A percentile compares a stretch with the other conserved stretches of the same genome.
Conservation (phyloP, 1,284 basidiomycete species). For the Gymnopus androsaceus region DNA sequence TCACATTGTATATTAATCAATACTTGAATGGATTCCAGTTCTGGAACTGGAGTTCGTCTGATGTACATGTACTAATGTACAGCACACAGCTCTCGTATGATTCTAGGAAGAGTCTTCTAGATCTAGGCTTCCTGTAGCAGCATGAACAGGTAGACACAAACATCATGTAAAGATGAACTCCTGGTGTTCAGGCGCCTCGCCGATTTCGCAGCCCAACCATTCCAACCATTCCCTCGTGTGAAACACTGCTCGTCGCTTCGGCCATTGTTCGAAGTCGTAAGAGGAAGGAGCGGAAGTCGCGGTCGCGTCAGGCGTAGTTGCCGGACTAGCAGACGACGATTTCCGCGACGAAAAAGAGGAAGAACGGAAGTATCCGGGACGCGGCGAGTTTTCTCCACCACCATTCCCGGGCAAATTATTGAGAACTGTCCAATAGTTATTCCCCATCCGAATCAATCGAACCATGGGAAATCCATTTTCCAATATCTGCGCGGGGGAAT, state of each 20-base stretch:
- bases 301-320: background rate
- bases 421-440: constrained; percentile 54
- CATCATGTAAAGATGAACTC: constrained; percentile 13
- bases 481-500: constrained; percentile 46
- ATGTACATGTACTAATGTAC: no score
- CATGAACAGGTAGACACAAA: no score
- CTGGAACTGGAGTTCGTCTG: no score
- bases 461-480: constrained; percentile 63
- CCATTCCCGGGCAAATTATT: constrained; percentile 15
- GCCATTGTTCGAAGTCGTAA: constrained; percentile 55
- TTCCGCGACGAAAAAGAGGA: background rate
- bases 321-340: background rate
- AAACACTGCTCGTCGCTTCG: constrained; percentile 50
- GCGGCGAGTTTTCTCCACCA: constrained; percentile 10
- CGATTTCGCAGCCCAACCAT: constrained; percentile 55
- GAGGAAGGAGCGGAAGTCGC: background rate
- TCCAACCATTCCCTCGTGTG: constrained; percentile 63
- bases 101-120: no score
- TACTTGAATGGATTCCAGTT: no score
- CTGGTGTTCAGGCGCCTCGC: constrained; percentile 8
- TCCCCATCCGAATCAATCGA: constrained; percentile 54
- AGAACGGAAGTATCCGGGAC: constrained; percentile 5
- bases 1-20: no score
- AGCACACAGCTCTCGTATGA: no score
- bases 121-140: no score